Evolutionary conservation across 257 asterid genomes (phyloP), one percentile per base, ranked within the genome.

Genomic region (Solanum sejunctum): DNA sequence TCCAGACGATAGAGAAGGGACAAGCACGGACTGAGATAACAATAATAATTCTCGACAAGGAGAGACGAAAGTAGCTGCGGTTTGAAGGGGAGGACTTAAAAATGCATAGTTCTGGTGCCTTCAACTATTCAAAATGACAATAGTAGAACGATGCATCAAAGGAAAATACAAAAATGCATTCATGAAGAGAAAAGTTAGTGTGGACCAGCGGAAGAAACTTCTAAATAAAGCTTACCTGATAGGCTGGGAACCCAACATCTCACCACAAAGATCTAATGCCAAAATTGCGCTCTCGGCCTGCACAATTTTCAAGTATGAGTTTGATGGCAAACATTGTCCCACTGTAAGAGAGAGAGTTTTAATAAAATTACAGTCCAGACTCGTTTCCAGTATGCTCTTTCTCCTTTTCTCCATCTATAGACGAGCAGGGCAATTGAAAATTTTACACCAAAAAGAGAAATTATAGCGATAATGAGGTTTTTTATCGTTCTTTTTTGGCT

Each of bases 261-360:
- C 92, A n/a, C 99, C 99, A 39, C 99, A 96, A 83, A 98, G 92
- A 61, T 96, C 96, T 16, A 96, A 94, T 54, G 98, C 99, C 88
- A 93, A 43, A 77, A 96, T 92, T n/a, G 99, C 98, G 87, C 97
- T 94, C 90, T 95, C 99, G 32, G 98, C 98, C 98, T 96, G 92
- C 87, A 90, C 80, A 81, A 18, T 71, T 80, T 41, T 41, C 75
- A 20, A 55, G 49, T 20, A 84, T 81, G 17, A 86, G 60, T 21
- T 75, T 49, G 81, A 3, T 32, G 2, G 43, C 13, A 4, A 49
- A 47, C 43, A 23, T 21, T 21, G 21, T 4, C 49, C 58, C 60
- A 23, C 81, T 3, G 4, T 13, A 6, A 12, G 12, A 49, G 60
- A 0, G 81, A 21, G 21, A n/a, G 58, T 21, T 52, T 49, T 21